A percentile compares a stretch with the other conserved stretches of the same genome.
Conservation (phyloP, 2,329 filamentous ascomycete species). For the Epichloe gansuensis region DNA sequence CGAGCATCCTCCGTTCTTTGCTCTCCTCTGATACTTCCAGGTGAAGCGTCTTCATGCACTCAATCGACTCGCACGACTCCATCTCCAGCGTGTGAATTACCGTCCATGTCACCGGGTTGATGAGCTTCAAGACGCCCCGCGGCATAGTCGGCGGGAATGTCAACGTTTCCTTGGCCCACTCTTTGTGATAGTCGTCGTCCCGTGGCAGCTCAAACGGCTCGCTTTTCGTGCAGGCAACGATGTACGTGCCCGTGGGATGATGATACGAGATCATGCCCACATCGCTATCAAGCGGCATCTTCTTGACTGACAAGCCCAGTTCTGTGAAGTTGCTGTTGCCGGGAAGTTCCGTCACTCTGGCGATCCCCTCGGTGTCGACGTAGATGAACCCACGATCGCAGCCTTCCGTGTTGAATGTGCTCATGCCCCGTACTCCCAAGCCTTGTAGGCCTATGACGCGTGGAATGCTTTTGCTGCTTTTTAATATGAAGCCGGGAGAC, state of each 20-base stretch:
- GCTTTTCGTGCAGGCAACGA: slow-evolving; percentile 55
- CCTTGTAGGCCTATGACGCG: slow-evolving; percentile 64
- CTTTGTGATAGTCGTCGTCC: slow-evolving; percentile 71
- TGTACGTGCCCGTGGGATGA: slow-evolving; percentile 59
- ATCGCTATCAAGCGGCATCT: slow-evolving; percentile 57
- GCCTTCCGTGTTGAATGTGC: slow-evolving; percentile 61
- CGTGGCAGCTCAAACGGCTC: slow-evolving; percentile 74
- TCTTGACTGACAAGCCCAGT: slow-evolving; percentile 62
- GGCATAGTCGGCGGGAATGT: slow-evolving; percentile 54
- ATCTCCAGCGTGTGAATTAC: slow-evolving; percentile 66
- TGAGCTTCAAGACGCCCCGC: slow-evolving; percentile 62
- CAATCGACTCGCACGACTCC: slow-evolving; percentile 62
- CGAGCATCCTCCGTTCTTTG: slow-evolving; percentile 69
- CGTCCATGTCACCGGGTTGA: slow-evolving; percentile 66
- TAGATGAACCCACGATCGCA: slow-evolving; percentile 79
- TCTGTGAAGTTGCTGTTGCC: slow-evolving; percentile 55
- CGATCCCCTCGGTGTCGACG: slow-evolving; percentile 57
- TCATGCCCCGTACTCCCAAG: slow-evolving; percentile 56
- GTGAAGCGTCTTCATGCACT: slow-evolving; percentile 71
- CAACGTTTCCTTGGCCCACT: slow-evolving; percentile 65
- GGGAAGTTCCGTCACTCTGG: slow-evolving; percentile 64
- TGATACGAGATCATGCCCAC: slow-evolving; percentile 68
- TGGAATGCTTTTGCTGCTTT: slow-evolving; percentile 65
- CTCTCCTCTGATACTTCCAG: slow-evolving; percentile 87
- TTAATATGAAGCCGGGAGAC: slow-evolving; percentile 72